Evolutionary conservation across 108 stramenopile genomes (phyloP).

Genomic region (Skeletonema menzelii): DNA sequence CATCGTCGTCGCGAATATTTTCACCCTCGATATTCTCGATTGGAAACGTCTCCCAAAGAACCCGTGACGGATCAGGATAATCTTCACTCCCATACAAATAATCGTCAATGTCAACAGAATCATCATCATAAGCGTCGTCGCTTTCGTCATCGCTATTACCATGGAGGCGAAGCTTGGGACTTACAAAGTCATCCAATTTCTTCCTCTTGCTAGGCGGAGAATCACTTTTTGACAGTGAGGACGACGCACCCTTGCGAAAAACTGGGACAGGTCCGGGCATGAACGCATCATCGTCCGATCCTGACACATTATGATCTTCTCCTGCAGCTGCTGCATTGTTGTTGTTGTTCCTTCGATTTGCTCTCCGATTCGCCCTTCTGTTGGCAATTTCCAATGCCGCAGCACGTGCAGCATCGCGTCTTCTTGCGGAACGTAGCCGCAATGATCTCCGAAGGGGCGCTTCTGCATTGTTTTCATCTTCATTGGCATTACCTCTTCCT

Average conservation of each 20-base stretch:
- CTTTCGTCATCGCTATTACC: slow-evolving; percentile 17
- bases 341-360: not conserved
- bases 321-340: not conserved
- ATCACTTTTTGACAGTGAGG: not conserved
- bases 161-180: not conserved
- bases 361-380: not conserved
- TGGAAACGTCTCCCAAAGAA: slow-evolving; percentile 25
- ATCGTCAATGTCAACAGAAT: slow-evolving; percentile 18
- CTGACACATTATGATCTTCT: slow-evolving; percentile 22
- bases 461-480: slow-evolving; percentile 4
- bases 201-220: slow-evolving; percentile 16
- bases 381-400: not conserved
- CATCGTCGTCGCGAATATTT: not conserved
- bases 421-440: slow-evolving; percentile 8
- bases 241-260: slow-evolving; percentile 19
- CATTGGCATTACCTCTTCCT: slow-evolving; percentile 9
- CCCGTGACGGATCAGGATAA: slow-evolving; percentile 14
- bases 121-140: slow-evolving; percentile 9
- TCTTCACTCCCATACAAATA: slow-evolving; percentile 13
- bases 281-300: slow-evolving; percentile 23
- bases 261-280: slow-evolving; percentile 20
- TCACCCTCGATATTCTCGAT: slow-evolving; percentile 29
- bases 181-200: slow-evolving; percentile 10
- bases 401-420: slow-evolving; percentile 1
- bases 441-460: slow-evolving; percentile 5